Conservation (phyloP, 148 eudicot species). For the Linanthus parryae region DNA sequence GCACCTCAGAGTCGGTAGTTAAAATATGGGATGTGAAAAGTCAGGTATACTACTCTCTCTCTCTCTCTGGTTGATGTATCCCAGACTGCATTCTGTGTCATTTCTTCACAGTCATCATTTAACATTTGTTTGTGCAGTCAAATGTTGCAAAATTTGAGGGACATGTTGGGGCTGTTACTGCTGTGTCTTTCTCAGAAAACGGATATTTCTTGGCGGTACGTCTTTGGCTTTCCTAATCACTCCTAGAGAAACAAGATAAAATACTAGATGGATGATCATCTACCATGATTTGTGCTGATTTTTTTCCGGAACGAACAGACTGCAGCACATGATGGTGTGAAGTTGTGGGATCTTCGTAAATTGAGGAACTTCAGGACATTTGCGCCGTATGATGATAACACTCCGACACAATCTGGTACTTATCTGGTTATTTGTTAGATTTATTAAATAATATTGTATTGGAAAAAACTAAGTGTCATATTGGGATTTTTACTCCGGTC, state of each 20-base stretch:
- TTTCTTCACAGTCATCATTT: background rate
- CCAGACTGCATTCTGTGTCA: background rate
- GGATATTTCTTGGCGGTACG: slow-evolving; percentile 95
- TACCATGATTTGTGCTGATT: too few relatives aligned
- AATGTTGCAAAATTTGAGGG: slow-evolving; percentile 94
- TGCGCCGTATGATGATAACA: slow-evolving; percentile 59
- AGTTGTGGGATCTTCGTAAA: slow-evolving; percentile 94
- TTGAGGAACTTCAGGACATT: slow-evolving; percentile 80
- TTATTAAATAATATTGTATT: too few relatives aligned
- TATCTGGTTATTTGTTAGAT: too few relatives aligned
- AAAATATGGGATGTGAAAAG: slow-evolving; percentile 98
- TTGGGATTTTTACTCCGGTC: too few relatives aligned
- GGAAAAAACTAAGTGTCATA: too few relatives aligned
- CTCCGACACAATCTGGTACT: slow-evolving; percentile 80
- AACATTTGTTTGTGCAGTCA: slow-evolving; percentile 34
- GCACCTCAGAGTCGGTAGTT: slow-evolving; percentile 72
- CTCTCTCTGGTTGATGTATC: background rate
- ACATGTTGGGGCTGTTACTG: slow-evolving; percentile 77
- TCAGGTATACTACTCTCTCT: slow-evolving; percentile 44
- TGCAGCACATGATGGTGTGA: slow-evolving; percentile 95
- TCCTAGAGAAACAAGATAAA: background rate
- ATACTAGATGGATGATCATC: background rate
- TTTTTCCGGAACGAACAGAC: slow-evolving; percentile 40
- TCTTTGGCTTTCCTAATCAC: background rate
- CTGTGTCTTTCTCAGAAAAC: slow-evolving; percentile 93